Base-by-base conservation (phyloP, 805 yeast genomes). In the Monosporozyma unispora region DNA sequence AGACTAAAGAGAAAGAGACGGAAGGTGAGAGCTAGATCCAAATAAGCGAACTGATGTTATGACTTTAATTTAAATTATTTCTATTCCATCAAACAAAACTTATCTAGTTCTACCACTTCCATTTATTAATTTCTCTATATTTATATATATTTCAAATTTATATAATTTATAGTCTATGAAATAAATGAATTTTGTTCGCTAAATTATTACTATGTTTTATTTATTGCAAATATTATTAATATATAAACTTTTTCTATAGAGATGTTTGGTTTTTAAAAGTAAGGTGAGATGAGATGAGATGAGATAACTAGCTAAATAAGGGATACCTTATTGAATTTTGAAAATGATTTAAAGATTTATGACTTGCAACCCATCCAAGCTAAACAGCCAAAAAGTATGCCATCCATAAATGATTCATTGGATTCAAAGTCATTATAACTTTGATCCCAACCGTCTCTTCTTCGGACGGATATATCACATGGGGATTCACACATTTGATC, bases 11-110 rank as follows among this genome's bases (percentile, higher is more conserved):
- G 97, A 83, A 91, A 91, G 96, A 87, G 98, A 86, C 96, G 98
- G 97, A 91, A 91, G 96, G 96, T 91, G 72, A 88, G 98, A 87
- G 98, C 98, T 79, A 89, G 98, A 87, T 87, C 96, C 82, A 87
- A 87, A 84, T 87, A 85, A 85, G 80, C 86, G 84, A 70, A 68
- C 45, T 12, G 23, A 42, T 48, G 42, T 27, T 19, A 44, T 44
- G 16, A 47, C 19, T 31, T 21, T 21, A 39, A 21, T 18, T 39
- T 21, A 21, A 18, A 39, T 45, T 31, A n/a, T 29, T 44, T 44
- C 33, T 29, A 44, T 44, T 27, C 28, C 35, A 44, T 44, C 46
- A 44, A 31, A 12, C 35, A n/a, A 18, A 29, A 29, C 37, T 44
- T 29, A 27, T 48, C 50, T 48, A 48, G 50, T 48, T 48, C 50